Evolutionary conservation across 345 rosid species (phyloP), one percentile per base, ranked within the genome.

Genomic region (Sonneratia alba): DNA sequence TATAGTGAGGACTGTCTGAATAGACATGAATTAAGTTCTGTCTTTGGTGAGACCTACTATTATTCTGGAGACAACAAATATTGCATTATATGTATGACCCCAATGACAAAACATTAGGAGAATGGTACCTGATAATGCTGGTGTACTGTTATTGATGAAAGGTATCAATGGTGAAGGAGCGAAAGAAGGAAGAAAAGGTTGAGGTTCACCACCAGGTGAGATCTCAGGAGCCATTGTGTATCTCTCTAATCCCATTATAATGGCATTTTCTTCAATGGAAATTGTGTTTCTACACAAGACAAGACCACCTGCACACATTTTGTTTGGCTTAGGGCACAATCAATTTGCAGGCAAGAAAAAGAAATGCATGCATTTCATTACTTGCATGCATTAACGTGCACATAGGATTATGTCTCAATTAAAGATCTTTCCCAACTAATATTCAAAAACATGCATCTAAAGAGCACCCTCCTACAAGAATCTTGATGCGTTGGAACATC

Each of bases 111-210:
- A 57, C 3, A 59, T 3, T 27, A 13, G 37, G 19, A 9, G 73
- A 63, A 36, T 22, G 13, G 5, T 75, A 87, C 90, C 90, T 79
- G 90, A 87, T 69, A 87, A 74, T 65, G 65, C 71, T 67, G 90
- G 90, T 59, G 77, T 48, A 55, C 81, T 78, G 72, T 51, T 71
- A 48, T 81, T 84, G 43, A 80, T 78, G 70, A 75, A 81, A 61
- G 87, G 85, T 68, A 74, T 76, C 81, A 84, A 66, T 10, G 88
- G 88, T 68, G 88, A 81, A 78, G 88, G 88, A 67, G 90, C 88
- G n/a, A 83, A 77, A 79, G 77, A 75, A 72, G 90, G 90, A 47
- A 84, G 84, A 78, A 87, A 79, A 2, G 90, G 88, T 71, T 79
- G 85, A 74, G 81, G 81, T 45, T 75, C 77, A 49, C 22, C 66